These are phyloP conservation scores for Saccharomycopsis selenospora DNA, from an alignment of 805 yeast species.

Conservation along the genomic window DNA sequence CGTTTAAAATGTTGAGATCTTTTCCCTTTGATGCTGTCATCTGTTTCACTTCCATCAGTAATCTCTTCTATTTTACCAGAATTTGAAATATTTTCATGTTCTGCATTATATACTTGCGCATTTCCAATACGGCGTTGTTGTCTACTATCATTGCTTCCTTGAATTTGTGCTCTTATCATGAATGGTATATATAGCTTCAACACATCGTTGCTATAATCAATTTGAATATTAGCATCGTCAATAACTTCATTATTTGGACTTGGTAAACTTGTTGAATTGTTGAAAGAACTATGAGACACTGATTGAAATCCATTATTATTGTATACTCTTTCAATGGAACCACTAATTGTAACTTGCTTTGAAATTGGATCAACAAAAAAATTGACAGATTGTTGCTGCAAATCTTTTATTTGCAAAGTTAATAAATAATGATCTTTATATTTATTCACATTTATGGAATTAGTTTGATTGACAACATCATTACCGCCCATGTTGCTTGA, in stretches of 20 bases:
- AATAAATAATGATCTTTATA: constrained; percentile 6
- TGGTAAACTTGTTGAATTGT: constrained; percentile 3
- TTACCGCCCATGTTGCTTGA: too few species aligned
- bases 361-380: constrained; percentile 16
- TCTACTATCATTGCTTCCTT: neutral
- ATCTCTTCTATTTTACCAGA: constrained; percentile 4
- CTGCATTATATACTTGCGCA: neutral
- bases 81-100: constrained; percentile 2
- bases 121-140: neutral
- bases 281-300: constrained; percentile 3
- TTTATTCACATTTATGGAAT: too few species aligned
- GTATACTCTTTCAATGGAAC: constrained; percentile 4
- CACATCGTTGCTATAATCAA: constrained; percentile 8
- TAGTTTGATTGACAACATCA: too few species aligned
- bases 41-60: too few species aligned
- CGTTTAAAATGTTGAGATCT: too few species aligned
- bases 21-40: neutral
- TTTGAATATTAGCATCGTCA: constrained; percentile 6
- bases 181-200: constrained; percentile 11
- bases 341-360: constrained; percentile 5
- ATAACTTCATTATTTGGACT: constrained; percentile 1
- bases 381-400: constrained; percentile 12
- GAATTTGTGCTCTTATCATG: neutral
- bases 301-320: constrained; percentile 8
- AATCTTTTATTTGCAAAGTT: constrained; percentile 4